Evolutionary conservation across 148 eudicot species (phyloP), one percentile per base, ranked within the genome.

Genomic region (Rhododendron williamsianum): DNA sequence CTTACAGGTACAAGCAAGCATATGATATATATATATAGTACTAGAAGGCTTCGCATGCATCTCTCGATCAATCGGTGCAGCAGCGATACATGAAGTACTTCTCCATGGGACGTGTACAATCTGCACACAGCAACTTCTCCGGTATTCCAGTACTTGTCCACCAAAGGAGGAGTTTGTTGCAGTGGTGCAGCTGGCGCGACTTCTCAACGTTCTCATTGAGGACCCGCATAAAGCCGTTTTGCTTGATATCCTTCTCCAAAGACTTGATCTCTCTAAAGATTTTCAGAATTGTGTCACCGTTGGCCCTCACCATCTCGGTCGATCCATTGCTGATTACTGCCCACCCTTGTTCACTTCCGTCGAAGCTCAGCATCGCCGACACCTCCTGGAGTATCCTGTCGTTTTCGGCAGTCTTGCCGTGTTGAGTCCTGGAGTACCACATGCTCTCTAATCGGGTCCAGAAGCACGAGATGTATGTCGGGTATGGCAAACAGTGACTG

Each of bases 51-150:
- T 19, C 0, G 65, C 67, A 48, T 30, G 19, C n/a, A 74, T 77
- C 15, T 52, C n/a, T 76, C 43, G 43, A 65, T 88, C 85, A 94
- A 56, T 96, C 98, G 25, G 89, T 91, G 91, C 98, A 96, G 87
- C 98, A 96, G 7, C 98, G 96, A 45, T 94, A 96, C 98, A 93
- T 92, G 82, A 91, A 90, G 89, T 89, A 96, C 92, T 91, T 94
- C 91, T 96, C 98, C 98, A 96, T 96, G 2, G 93, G 85, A 9
- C 86, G 86, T 10, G 91, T 92, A 82, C 98, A 96, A 89, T 96
- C 96, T 0, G 98, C 93, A 85, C 98, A 96, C 0, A 91, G 86
- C 23, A 91, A 89, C 85, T 76, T 88, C 84, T 90, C 95, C 6
- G 91, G 91, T 2, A 91, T 81, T 13, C 86, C 95, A 2, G 90